Percentiles rank a stretch among this genome's conserved stretches.
Evolutionary conservation across 2,329 filamentous ascomycete species (phyloP).

Genomic region (Volutella citrinella): DNA sequence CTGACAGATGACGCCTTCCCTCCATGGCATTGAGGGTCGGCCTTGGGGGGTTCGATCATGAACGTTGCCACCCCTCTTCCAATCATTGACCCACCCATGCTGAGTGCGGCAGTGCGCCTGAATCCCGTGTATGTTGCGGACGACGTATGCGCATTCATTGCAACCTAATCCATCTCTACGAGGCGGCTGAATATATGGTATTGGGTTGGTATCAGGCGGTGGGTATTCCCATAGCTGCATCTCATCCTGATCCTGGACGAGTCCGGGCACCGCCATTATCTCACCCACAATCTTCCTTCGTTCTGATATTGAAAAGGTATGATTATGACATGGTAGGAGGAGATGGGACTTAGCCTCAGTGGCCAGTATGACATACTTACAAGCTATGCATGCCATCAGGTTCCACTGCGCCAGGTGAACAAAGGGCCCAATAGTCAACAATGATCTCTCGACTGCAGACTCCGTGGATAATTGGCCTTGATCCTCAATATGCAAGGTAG

Average conservation of each 20-base stretch:
- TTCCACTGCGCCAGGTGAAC: not conserved
- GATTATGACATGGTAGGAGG: conserved; percentile 1
- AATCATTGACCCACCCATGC: not conserved
- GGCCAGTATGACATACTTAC: not conserved
- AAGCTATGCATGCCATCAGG: not conserved
- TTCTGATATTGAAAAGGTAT: too few species aligned
- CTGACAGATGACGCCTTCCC: not conserved
- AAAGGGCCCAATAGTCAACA: conserved; percentile 1
- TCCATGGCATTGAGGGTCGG: not conserved
- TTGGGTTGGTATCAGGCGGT: not conserved
- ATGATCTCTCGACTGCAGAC: too few species aligned
- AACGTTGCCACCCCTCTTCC: not conserved
- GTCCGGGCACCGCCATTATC: too few species aligned
- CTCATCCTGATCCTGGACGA: not conserved
- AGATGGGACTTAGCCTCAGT: not conserved
- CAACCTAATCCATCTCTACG: not conserved
- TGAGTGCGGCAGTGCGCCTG: not conserved
- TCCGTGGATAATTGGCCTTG: too few species aligned
- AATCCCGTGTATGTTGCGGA: not conserved
- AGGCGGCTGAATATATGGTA: not conserved
- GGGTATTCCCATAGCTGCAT: not conserved
- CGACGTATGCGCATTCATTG: not conserved
- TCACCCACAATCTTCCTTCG: too few species aligned
- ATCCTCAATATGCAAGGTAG: too few species aligned
- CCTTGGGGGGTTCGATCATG: not conserved